Conservation (phyloP, 129 eudicot species). For the Kitagawia praeruptora region DNA sequence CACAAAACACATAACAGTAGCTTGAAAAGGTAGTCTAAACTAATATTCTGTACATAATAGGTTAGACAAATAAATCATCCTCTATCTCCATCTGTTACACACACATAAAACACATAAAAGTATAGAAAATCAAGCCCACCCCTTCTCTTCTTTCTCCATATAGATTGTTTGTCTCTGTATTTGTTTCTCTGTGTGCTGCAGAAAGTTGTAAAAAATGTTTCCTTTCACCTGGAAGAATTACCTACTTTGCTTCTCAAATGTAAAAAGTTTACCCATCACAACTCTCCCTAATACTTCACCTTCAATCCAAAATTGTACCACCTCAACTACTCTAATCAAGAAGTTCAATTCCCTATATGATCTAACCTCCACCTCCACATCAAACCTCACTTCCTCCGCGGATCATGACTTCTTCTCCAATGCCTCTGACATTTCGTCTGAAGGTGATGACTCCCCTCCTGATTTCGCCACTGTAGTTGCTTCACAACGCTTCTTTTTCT, state of each 20-base stretch:
- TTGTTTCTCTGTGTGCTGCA: background rate
- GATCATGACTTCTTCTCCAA: conserved; percentile 15
- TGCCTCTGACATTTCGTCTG: conserved; percentile 19
- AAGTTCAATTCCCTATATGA: conserved; percentile 18
- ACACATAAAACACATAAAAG: background rate
- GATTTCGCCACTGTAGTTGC: conserved; percentile 14
- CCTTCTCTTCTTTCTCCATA: background rate
- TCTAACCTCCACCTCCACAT: conserved; percentile 14
- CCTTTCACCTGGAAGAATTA: conserved; percentile 33
- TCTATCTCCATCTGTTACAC: background rate
- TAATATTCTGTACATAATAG: background rate
- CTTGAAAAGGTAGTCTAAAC: conserved; percentile 4
- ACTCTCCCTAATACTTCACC: conserved; percentile 21
- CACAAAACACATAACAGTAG: conserved; percentile 12
- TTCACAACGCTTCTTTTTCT: conserved; percentile 54
- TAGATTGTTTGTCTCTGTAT: background rate
- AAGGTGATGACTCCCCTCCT: conserved; percentile 6
- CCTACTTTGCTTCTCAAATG: conserved; percentile 41
- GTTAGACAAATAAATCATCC: background rate
- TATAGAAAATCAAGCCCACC: conserved; percentile 2
- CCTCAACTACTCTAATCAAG: conserved; percentile 7
- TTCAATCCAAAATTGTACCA: background rate
- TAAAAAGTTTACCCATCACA: conserved; percentile 37
- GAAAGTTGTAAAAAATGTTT: conserved; percentile 24
- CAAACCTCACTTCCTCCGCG: conserved; percentile 8